phyloP scores from a whole-genome alignment of 805 yeast species.

The Wickerhamiella siamensis region DNA sequence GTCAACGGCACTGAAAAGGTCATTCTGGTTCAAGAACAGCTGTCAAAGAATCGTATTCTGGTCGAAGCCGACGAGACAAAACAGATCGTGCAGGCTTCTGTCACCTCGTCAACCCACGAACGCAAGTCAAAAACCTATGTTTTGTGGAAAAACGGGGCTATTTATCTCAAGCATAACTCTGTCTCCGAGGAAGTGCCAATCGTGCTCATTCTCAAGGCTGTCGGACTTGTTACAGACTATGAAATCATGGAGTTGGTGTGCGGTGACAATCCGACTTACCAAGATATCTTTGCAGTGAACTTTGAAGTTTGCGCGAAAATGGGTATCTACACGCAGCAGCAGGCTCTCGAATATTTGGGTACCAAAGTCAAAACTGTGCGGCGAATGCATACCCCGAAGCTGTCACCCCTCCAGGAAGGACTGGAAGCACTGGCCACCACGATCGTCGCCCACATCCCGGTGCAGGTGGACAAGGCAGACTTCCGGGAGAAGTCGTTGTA shows the following conservation, averaged over 20 bases:
- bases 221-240: constrained; percentile 81
- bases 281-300: constrained; percentile 82
- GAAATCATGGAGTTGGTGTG: constrained; percentile 91
- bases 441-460: constrained; percentile 86
- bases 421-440: constrained; percentile 84
- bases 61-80: constrained; percentile 96
- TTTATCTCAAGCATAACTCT: constrained; percentile 88
- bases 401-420: constrained; percentile 80
- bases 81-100: constrained; percentile 90
- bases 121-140: constrained; percentile 95
- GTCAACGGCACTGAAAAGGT: constrained; percentile 98
- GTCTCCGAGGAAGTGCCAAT: constrained; percentile 92
- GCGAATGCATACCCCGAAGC: constrained; percentile 68
- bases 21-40: constrained; percentile 89
- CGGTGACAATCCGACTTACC: constrained; percentile 77
- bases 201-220: constrained; percentile 83
- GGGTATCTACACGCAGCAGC: constrained; percentile 80
- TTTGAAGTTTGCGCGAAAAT: constrained; percentile 84
- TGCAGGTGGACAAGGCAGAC: constrained; percentile 47
- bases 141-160: constrained; percentile 75
- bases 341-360: constrained; percentile 86
- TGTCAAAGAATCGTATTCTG: constrained; percentile 90
- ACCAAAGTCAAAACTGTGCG: constrained; percentile 83
- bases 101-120: constrained; percentile 95
- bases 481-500: constrained; percentile 90